phyloP scores from a whole-genome alignment of 2,329 filamentous ascomycete species.

The Niveomyces coronatus region DNA sequence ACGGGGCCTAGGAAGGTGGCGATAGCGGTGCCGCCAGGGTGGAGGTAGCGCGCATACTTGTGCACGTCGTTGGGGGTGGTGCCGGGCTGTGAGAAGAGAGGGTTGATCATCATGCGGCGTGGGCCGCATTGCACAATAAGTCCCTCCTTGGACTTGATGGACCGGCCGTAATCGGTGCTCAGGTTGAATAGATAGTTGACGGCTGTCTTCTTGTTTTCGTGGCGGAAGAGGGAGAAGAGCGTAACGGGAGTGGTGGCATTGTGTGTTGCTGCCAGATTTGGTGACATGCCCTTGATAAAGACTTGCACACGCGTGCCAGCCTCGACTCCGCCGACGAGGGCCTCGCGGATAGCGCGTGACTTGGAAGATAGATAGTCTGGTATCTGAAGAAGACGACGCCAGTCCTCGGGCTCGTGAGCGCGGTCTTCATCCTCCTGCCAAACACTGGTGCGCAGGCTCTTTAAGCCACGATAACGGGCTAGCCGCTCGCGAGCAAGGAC shows the following conservation, averaged over 20 bases:
- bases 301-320: conserved; percentile 77
- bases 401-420: conserved; percentile 80
- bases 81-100: conserved; percentile 80
- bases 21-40: conserved; percentile 81
- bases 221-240: conserved; percentile 77
- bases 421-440: conserved; percentile 88
- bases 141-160: conserved; percentile 86
- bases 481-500: conserved; percentile 79
- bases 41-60: conserved; percentile 87
- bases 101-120: conserved; percentile 77
- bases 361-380: conserved; percentile 82
- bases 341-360: conserved; percentile 67
- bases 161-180: conserved; percentile 61
- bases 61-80: conserved; percentile 94
- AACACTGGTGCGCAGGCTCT: conserved; percentile 74
- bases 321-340: conserved; percentile 76
- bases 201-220: conserved; percentile 89
- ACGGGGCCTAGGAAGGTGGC: conserved; percentile 84
- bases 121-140: conserved; percentile 86
- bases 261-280: conserved; percentile 34
- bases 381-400: conserved; percentile 75
- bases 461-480: conserved; percentile 78
- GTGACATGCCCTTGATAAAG: conserved; percentile 49
- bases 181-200: conserved; percentile 86
- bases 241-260: conserved; percentile 49